Base-by-base conservation (phyloP, 352 stramenopile genomes). In the Lagenidium giganteum region DNA sequence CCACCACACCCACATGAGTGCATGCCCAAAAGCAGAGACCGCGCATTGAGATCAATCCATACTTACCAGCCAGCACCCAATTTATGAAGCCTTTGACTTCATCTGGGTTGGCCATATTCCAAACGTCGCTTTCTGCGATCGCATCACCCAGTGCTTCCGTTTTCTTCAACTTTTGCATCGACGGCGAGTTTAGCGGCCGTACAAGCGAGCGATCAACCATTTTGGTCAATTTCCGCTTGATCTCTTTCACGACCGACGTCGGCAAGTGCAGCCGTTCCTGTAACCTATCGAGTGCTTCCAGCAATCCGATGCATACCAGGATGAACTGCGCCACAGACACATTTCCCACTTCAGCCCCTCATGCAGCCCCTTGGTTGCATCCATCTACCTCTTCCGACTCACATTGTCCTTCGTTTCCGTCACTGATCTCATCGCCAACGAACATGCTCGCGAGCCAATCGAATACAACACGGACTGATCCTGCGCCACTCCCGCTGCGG, bases 351-450 rank as follows among this genome's bases (percentile, higher is more conserved):
- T 16, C 32, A 12, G 40, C 28, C 17, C 17, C 13, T 8, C 28
- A 21, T 26, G 12, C 16, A 33, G 16, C 5, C 35, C 28, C 5
- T 22, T 8, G 34, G 28, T 8, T 35, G 42, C 43, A 24, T 47
- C 22, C 18, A 14, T 26, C 6, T 23, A 3, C 5, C 23, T 12
- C 8, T 8, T 21, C 30, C 8, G 11, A 53, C 57, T 21, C 51
- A 90, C 78, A 33, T 63, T 86, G 43, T 86, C 72, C 54, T 87
- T 87, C 6, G 74, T 87, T 23, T 90, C 78, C 36, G 70, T 57
- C 12, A 87, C 45, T 6, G 77, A 85, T 18, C 57, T 67, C 57
- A 86, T 29, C 13, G 74, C 67, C 39, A 86, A 67, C 26, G 71
- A 87, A 38, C 51, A 87, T 22, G 72, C 71, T 21, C 69, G 61